phyloP scores from a whole-genome alignment of 2,329 filamentous ascomycete genomes.

The Apiospora phragmitis region DNA sequence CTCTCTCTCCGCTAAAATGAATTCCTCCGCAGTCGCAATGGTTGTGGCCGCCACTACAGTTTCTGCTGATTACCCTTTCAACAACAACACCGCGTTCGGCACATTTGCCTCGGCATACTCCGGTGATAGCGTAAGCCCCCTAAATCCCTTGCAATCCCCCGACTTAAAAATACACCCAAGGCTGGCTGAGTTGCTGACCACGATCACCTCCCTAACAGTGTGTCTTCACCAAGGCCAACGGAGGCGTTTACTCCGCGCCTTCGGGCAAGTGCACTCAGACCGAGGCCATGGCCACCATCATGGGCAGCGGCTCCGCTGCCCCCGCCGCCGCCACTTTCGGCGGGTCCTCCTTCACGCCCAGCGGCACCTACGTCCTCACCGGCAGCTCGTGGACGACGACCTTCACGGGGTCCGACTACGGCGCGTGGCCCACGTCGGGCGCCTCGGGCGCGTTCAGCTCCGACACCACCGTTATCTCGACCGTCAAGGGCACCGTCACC shows the following conservation, averaged over 20 bases:
- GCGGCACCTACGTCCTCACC: constrained; percentile 4
- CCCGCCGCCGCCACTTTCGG: neutral
- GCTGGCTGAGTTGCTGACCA: neutral
- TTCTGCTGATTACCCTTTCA: neutral
- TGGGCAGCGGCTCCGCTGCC: neutral
- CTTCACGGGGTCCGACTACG: neutral
- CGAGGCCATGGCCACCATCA: neutral
- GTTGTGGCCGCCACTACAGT: neutral
- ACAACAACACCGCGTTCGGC: neutral
- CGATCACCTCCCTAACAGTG: neutral
- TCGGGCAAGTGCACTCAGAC: neutral
- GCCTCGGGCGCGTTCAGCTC: neutral
- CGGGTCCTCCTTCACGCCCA: neutral
- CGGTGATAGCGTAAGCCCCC: neutral
- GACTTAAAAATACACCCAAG: neutral
- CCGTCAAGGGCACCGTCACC: neutral
- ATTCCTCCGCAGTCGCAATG: neutral
- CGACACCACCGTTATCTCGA: neutral
- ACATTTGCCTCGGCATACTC: neutral
- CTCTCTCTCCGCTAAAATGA: neutral
- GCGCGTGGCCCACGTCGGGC: neutral
- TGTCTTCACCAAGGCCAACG: neutral
- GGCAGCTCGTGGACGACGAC: neutral
- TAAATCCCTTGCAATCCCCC: neutral
- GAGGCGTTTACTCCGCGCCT: neutral